A percentile compares a stretch with the other conserved stretches of the same genome.
Evolutionary conservation across 306 rosid genomes (phyloP).

Genomic region (Glycine latifolia): DNA sequence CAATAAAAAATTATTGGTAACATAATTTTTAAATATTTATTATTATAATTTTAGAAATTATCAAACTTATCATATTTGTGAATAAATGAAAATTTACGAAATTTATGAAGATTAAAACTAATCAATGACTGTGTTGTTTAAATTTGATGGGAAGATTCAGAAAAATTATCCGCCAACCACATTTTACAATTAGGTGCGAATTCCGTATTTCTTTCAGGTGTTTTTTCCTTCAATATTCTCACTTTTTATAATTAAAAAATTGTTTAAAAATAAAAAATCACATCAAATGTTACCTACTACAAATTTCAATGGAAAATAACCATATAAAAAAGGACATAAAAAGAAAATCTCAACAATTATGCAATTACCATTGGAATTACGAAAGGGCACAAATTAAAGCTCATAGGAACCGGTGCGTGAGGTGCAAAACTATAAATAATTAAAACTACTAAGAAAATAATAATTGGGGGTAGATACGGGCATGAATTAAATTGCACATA

Average conservation of each 20-base stretch:
- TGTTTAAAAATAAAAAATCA: background rate
- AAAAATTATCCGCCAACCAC: too few relatives aligned
- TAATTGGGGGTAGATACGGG: background rate
- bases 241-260: background rate
- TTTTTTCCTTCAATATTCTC: background rate
- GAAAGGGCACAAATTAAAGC: conserved; percentile 1
- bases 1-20: too few relatives aligned
- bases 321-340: background rate
- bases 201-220: too few relatives aligned
- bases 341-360: background rate
- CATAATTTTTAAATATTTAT: too few relatives aligned
- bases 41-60: too few relatives aligned
- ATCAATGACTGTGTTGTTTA: too few relatives aligned
- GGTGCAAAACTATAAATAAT: background rate
- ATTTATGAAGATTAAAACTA: too few relatives aligned
- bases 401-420: too few relatives aligned
- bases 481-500: background rate
- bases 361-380: background rate
- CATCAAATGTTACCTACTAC: background rate
- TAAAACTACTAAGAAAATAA: background rate
- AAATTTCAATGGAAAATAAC: background rate
- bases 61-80: too few relatives aligned
- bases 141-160: too few relatives aligned
- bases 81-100: too few relatives aligned
- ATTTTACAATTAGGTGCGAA: too few relatives aligned